Base-by-base conservation (phyloP, 2,329 filamentous ascomycete genomes). In the Verticillium alfalfae region DNA sequence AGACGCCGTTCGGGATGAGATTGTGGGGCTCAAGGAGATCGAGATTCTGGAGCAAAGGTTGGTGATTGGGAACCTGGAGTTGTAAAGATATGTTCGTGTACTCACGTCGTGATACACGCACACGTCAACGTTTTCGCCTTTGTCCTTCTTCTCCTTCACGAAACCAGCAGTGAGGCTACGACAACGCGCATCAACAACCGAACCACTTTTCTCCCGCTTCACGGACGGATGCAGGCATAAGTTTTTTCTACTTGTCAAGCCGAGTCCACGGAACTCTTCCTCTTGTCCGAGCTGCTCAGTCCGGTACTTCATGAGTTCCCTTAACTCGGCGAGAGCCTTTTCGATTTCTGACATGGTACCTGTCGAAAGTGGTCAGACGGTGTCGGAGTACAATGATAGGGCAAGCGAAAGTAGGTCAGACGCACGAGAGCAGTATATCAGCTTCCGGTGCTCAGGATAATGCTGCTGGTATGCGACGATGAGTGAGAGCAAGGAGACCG, bases 341-440 rank as follows among this genome's bases (percentile, higher is more conserved):
- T 99, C 95, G 70, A 99, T 99, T 79, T 99, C 95, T 41, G 95
- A 99, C 93, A 99, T 99, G 61, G 95, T 99, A 79, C 85, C 85
- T 87, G 57, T 18, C 16, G 18, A 22, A 18, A 15, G 26, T 36
- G n/a, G 54, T 8, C 26, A 15, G n/a, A 34, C 54, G 16, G 7
- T 31, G 26, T 31, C 5, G 26, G 26, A 5, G 26, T 31, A 31
- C 26, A 31, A 31, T 31, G 26, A 31, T 31, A 4, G 26, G 5
- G 26, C 26, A 31, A 31, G 26, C 26, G 26, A 31, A 31, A 31
- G 26, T 5, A 4, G 26, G 26, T 31, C 26, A 16, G 9, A 66
- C 72, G 60, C 60, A 88, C 95, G 93, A 66, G 95, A 99, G 81
- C 95, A 99, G 77, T 99, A 99, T 61, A 99, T 97, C 59, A 99